Conservation (phyloP, 441 rosid genomes). For the Erodium trifolium region DNA sequence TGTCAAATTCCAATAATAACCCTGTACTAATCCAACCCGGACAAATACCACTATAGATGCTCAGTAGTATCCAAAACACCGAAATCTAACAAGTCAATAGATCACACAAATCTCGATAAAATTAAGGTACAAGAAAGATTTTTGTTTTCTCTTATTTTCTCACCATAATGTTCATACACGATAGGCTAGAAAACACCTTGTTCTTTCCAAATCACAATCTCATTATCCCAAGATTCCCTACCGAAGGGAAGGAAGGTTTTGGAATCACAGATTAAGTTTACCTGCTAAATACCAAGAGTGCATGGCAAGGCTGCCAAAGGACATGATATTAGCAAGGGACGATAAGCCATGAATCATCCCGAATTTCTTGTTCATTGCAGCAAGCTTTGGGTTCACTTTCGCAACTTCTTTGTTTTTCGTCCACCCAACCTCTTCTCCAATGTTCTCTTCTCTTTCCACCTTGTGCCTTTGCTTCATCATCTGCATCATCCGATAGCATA, state of each 20-base stretch:
- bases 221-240: too few species aligned
- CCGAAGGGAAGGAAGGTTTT: neutral
- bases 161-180: too few species aligned
- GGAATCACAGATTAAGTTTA: slow-evolving; percentile 48
- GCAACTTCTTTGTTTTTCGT: slow-evolving; percentile 63
- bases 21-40: too few species aligned
- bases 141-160: too few species aligned
- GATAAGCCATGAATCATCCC: slow-evolving; percentile 79
- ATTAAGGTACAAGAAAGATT: too few species aligned
- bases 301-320: slow-evolving; percentile 71
- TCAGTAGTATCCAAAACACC: too few species aligned
- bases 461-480: slow-evolving; percentile 87
- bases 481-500: slow-evolving; percentile 25
- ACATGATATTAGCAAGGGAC: slow-evolving; percentile 59
- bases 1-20: too few species aligned
- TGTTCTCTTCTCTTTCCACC: slow-evolving; percentile 56
- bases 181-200: too few species aligned
- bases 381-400: slow-evolving; percentile 59
- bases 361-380: slow-evolving; percentile 81
- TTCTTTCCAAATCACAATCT: too few species aligned
- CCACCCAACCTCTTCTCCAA: slow-evolving; percentile 63
- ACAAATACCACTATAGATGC: too few species aligned
- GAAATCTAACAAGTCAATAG: too few species aligned
- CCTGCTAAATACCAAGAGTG: slow-evolving; percentile 83
- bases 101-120: too few species aligned